Conservation (phyloP, 164 flowering plant species). For the Annona squamosa region DNA sequence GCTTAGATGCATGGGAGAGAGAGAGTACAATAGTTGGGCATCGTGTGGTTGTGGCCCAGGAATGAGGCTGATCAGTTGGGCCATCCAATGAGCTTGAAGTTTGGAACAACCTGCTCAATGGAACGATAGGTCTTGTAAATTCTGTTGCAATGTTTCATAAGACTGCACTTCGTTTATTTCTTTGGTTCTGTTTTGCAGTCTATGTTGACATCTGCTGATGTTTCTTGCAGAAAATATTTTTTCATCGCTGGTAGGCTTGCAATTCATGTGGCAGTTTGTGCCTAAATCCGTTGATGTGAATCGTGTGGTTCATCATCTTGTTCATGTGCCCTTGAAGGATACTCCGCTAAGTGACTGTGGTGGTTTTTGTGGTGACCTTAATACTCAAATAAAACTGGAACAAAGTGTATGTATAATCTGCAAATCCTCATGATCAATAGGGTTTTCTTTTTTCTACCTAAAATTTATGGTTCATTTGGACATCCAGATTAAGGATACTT, state of each 20-base stretch:
- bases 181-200: too few species aligned
- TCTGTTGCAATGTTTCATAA: too few species aligned
- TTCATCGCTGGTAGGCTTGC: slow-evolving; percentile 85
- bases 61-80: too few species aligned
- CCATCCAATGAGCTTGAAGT: too few species aligned
- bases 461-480: background rate
- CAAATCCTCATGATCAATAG: background rate
- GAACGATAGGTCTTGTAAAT: too few species aligned
- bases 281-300: slow-evolving; percentile 35
- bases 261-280: slow-evolving; percentile 69
- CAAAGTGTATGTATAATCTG: slow-evolving; percentile 51
- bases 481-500: background rate
- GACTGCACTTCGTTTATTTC: too few species aligned
- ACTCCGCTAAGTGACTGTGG: slow-evolving; percentile 93
- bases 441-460: background rate
- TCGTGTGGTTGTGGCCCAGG: too few species aligned
- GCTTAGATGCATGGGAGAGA: too few species aligned
- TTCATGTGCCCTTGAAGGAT: slow-evolving; percentile 79
- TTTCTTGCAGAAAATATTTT: slow-evolving; percentile 74
- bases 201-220: background rate
- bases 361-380: slow-evolving; percentile 79
- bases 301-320: slow-evolving; percentile 59
- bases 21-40: too few species aligned
- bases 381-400: slow-evolving; percentile 71
- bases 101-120: too few species aligned